Conservation (phyloP, 2,329 filamentous ascomycete species). For the Endocalyx cinctus region DNA sequence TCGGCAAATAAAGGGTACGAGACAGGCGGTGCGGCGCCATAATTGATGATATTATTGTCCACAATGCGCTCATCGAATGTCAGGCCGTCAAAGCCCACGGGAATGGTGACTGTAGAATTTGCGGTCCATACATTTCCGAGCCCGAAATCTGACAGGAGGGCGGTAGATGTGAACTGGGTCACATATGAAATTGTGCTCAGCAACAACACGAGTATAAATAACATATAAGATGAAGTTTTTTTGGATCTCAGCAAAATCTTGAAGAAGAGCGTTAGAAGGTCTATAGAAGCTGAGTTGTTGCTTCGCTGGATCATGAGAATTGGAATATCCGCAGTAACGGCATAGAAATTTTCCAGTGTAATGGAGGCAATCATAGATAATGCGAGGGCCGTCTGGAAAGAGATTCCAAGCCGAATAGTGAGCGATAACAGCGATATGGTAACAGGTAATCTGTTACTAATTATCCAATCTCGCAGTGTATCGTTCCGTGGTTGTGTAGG, state of each 20-base stretch:
- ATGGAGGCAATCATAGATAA: slow-evolving; percentile 6
- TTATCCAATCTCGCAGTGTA: slow-evolving; percentile 1
- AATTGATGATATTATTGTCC: slow-evolving; percentile 1
- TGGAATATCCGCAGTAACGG: slow-evolving; percentile 2
- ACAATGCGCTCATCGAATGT: not conserved
- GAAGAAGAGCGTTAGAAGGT: slow-evolving; percentile 1
- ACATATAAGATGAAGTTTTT: not conserved
- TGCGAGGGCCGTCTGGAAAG: slow-evolving; percentile 3
- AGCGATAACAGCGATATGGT: slow-evolving; percentile 3
- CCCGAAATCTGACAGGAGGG: slow-evolving; percentile 4
- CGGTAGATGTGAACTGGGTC: slow-evolving; percentile 3
- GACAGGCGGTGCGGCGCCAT: slow-evolving; percentile 1
- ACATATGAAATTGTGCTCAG: slow-evolving; percentile 1
- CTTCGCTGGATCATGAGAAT: slow-evolving; percentile 5
- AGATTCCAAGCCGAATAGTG: not conserved
- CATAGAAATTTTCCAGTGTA: slow-evolving; percentile 1
- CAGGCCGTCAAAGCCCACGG: slow-evolving; percentile 1
- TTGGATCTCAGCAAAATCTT: not conserved
- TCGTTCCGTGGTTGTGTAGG: slow-evolving; percentile 1
- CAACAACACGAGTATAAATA: not conserved
- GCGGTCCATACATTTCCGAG: not conserved
- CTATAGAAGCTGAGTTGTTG: not conserved
- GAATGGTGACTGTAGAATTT: not conserved
- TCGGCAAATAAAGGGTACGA: slow-evolving; percentile 3
- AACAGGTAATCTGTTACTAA: slow-evolving; percentile 2